Conservation (phyloP, 2,329 filamentous ascomycete species). For the Xylariaceae sp. region DNA sequence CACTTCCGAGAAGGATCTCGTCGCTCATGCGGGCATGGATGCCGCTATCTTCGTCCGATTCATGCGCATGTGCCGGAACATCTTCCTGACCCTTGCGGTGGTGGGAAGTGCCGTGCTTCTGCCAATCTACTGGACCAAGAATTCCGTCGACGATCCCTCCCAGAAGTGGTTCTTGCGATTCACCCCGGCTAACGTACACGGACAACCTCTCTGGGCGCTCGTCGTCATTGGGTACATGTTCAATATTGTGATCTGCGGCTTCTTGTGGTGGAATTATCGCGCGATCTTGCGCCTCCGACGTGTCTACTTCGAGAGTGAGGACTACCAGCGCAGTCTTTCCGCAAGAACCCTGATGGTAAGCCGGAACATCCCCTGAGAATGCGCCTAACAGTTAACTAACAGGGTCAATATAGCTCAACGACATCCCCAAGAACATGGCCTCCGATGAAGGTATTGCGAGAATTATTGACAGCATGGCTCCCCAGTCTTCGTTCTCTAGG, state of each 20-base stretch:
- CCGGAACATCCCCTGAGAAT: background rate
- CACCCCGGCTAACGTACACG: constrained; percentile 53
- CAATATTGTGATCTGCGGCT: constrained; percentile 69
- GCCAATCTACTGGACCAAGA: constrained; percentile 65
- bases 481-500: constrained; percentile 50
- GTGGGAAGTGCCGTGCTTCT: constrained; percentile 73
- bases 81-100: constrained; percentile 69
- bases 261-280: constrained; percentile 87
- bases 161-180: constrained; percentile 53
- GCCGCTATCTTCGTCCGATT: constrained; percentile 87
- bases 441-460: constrained; percentile 83
- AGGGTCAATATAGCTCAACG: constrained; percentile 57
- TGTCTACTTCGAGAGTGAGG: constrained; percentile 75
- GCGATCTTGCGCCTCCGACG: constrained; percentile 66
- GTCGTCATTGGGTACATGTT: constrained; percentile 59
- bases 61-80: constrained; percentile 83
- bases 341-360: constrained; percentile 63
- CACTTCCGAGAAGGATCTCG: constrained; percentile 70
- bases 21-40: constrained; percentile 84
- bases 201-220: constrained; percentile 52
- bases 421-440: constrained; percentile 70
- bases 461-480: constrained; percentile 74
- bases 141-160: constrained; percentile 32
- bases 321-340: constrained; percentile 85
- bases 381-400: constrained; percentile 31